Conservation (phyloP, 768 basidiomycete genomes). For the Auricularia auricula-judae region DNA sequence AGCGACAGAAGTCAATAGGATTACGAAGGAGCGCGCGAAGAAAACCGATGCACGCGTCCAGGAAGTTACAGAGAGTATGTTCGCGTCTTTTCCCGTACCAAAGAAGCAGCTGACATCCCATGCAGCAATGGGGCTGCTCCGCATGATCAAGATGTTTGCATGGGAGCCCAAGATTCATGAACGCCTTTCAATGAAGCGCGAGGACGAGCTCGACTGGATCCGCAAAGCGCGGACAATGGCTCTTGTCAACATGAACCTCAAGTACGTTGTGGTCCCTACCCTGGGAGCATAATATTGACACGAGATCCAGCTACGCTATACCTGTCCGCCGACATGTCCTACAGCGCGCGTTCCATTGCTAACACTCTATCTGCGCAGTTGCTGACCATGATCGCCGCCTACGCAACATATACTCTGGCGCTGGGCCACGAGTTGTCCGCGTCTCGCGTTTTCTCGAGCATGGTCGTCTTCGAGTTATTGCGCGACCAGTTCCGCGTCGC, state of each 20-base stretch:
- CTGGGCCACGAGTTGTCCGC: conserved; percentile 27
- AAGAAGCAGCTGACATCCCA: neutral
- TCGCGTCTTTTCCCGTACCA: neutral
- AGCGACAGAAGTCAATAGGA: conserved; percentile 34
- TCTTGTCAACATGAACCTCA: conserved; percentile 31
- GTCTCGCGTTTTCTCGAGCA: neutral
- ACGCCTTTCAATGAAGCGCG: conserved; percentile 43
- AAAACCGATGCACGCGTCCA: conserved; percentile 50
- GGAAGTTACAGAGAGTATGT: conserved; percentile 46
- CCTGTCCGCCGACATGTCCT: neutral
- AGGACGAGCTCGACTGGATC: conserved; percentile 46
- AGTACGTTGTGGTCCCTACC: conserved; percentile 22
- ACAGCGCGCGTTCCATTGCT: too few relatives aligned
- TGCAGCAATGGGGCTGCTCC: conserved; percentile 41
- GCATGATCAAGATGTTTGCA: conserved; percentile 64
- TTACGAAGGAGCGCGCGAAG: conserved; percentile 40
- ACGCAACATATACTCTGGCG: conserved; percentile 18
- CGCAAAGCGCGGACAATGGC: conserved; percentile 41
- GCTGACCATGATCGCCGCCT: neutral
- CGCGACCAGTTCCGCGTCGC: conserved; percentile 33
- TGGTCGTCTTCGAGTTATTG: conserved; percentile 46
- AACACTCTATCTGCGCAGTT: neutral
- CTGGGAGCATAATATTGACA: neutral
- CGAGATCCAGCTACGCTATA: neutral
- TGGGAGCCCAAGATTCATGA: conserved; percentile 36